Conservation (phyloP, 768 basidiomycete genomes). For the Imleria badia region DNA sequence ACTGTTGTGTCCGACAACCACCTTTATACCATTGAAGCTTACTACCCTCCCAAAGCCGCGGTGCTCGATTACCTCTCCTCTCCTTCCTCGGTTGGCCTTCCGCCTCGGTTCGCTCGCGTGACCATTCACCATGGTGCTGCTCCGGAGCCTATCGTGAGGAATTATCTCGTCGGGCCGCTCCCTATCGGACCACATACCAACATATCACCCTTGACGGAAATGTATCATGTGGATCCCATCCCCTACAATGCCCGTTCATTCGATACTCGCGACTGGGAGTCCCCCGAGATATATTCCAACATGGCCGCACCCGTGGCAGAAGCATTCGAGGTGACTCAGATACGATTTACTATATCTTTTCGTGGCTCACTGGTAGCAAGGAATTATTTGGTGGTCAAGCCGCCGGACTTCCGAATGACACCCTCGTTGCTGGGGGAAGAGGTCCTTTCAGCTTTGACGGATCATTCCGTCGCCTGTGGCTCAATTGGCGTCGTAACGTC, state of each 20-base stretch:
- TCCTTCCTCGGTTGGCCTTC: slow-evolving; percentile 27
- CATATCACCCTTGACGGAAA: slow-evolving; percentile 45
- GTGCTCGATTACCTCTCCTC: slow-evolving; percentile 47
- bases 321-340: slow-evolving; percentile 39
- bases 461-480: slow-evolving; percentile 54
- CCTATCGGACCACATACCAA: slow-evolving; percentile 42
- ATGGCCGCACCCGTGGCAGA: slow-evolving; percentile 39
- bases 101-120: slow-evolving; percentile 46
- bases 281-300: slow-evolving; percentile 29
- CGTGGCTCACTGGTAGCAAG: slow-evolving; percentile 22
- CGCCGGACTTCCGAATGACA: slow-evolving; percentile 46
- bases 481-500: slow-evolving; percentile 47
- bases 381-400: slow-evolving; percentile 50
- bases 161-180: slow-evolving; percentile 60
- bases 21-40: slow-evolving; percentile 50
- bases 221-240: slow-evolving; percentile 52
- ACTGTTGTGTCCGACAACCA: slow-evolving; percentile 47
- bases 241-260: slow-evolving; percentile 54
- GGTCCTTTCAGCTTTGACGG: slow-evolving; percentile 64
- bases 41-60: slow-evolving; percentile 47
- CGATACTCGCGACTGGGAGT: slow-evolving; percentile 24
- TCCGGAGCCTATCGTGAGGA: slow-evolving; percentile 43
- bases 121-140: slow-evolving; percentile 49
- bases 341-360: neutral
- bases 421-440: slow-evolving; percentile 43